Evolutionary conservation across 2,329 filamentous ascomycete species (phyloP).

Genomic region (Cladobotryum protrusum): DNA sequence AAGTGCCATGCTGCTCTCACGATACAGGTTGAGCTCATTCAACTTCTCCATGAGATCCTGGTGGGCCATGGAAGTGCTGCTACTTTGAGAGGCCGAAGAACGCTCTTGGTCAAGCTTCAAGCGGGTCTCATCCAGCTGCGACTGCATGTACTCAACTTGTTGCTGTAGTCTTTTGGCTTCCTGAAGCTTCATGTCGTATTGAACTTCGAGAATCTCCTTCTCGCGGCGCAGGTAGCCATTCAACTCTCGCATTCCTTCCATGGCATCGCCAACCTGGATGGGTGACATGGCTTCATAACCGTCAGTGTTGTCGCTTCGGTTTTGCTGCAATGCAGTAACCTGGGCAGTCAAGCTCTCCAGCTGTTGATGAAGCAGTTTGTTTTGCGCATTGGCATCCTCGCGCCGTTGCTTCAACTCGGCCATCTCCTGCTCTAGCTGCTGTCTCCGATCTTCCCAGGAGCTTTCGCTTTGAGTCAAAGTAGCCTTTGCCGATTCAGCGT

Average conservation of each 20-base stretch:
- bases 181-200: constrained; percentile 81
- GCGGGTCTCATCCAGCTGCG: constrained; percentile 80
- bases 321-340: constrained; percentile 73
- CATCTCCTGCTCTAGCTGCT: constrained; percentile 78
- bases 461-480: constrained; percentile 73
- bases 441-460: constrained; percentile 79
- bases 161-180: constrained; percentile 85
- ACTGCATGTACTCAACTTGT: constrained; percentile 79
- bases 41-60: constrained; percentile 91
- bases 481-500: constrained; percentile 79
- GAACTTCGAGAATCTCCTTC: constrained; percentile 97
- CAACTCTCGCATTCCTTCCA: constrained; percentile 79
- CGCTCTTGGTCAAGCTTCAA: constrained; percentile 90
- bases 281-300: constrained; percentile 48
- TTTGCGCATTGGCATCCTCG: constrained; percentile 82
- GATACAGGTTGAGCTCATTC: constrained; percentile 91
- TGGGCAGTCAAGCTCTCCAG: constrained; percentile 77
- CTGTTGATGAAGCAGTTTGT: constrained; percentile 83
- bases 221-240: constrained; percentile 88
- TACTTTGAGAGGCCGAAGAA: constrained; percentile 64
- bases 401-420: constrained; percentile 69
- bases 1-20: constrained; percentile 87
- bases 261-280: constrained; percentile 49
- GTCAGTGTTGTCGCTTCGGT: constrained; percentile 49
- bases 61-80: constrained; percentile 69